Conservation (phyloP, 192 early-diverging fungal species). For the Jimgerdemannia lactiflua region DNA sequence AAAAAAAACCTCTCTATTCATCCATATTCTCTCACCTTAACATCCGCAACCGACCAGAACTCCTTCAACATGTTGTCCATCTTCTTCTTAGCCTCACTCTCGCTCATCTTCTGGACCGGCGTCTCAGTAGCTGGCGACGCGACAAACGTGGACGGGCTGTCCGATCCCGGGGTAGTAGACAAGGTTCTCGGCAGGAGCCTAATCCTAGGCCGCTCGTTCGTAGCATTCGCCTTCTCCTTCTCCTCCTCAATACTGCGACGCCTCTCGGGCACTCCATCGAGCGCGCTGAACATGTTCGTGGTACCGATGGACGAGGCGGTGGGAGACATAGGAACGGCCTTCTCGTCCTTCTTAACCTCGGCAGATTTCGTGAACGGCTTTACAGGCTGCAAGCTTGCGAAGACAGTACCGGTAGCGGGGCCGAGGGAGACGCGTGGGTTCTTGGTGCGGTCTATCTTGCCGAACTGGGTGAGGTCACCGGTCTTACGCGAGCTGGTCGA, state of each 20-base stretch:
- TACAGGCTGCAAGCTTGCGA: slow-evolving; percentile 28
- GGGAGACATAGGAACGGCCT: background rate
- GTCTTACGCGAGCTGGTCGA: slow-evolving; percentile 44
- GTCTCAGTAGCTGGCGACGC: background rate
- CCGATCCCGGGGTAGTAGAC: background rate
- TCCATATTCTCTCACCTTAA: background rate
- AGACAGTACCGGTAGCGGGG: background rate
- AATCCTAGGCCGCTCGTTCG: background rate
- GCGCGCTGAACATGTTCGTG: slow-evolving; percentile 1
- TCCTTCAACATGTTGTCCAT: background rate
- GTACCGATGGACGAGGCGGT: slow-evolving; percentile 4
- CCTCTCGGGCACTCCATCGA: background rate
- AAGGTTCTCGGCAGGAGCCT: background rate
- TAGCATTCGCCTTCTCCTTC: background rate
- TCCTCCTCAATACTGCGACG: background rate
- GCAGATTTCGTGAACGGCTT: background rate
- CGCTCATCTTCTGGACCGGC: background rate
- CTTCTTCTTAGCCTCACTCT: background rate
- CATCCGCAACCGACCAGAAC: background rate
- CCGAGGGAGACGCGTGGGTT: slow-evolving; percentile 11
- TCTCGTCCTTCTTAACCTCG: background rate
- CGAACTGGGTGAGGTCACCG: slow-evolving; percentile 71
- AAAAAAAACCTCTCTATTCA: background rate
- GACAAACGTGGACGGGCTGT: background rate
- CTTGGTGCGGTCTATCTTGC: slow-evolving; percentile 58